Evolutionary conservation across 139 green algal genomes (phyloP).

Genomic region (Trebouxia sp.): DNA sequence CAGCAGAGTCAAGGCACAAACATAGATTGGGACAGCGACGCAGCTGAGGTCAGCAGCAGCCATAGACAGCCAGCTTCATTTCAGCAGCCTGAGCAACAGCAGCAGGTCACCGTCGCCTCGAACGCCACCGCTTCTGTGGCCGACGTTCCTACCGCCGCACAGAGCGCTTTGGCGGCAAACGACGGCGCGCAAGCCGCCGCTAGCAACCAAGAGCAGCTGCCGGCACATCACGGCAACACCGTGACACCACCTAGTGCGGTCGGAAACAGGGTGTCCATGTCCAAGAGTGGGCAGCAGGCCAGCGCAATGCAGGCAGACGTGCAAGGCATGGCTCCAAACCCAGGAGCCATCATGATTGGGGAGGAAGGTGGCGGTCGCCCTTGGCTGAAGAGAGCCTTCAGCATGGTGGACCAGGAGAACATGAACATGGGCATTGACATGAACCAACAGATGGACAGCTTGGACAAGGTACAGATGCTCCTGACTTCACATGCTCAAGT

Average conservation of each 20-base stretch:
- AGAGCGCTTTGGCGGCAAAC: too few relatives aligned
- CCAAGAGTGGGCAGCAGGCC: not conserved
- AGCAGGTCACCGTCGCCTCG: not conserved
- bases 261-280: not conserved
- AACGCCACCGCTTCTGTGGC: too few relatives aligned
- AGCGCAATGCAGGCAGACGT: not conserved
- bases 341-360: not conserved
- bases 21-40: not conserved
- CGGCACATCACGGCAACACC: not conserved
- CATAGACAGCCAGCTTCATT: too few relatives aligned
- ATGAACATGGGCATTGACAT: conserved; percentile 32
- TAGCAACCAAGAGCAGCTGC: not conserved
- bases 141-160: too few relatives aligned
- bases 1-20: conserved; percentile 13
- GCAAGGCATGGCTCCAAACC: conserved; percentile 7
- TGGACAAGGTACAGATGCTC: conserved; percentile 1
- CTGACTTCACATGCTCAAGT: not conserved
- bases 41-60: too few relatives aligned
- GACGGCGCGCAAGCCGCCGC: too few relatives aligned
- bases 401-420: conserved; percentile 33
- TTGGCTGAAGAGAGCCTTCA: conserved; percentile 30
- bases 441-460: conserved; percentile 13
- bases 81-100: too few relatives aligned
- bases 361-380: conserved; percentile 4
- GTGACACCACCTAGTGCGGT: too few relatives aligned